A percentile compares a stretch with the other conserved stretches of the same genome.
These are phyloP conservation scores for Phoenix roebelenii DNA, from an alignment of 176 grass and related monocot genomes.

Conservation along the genomic window DNA sequence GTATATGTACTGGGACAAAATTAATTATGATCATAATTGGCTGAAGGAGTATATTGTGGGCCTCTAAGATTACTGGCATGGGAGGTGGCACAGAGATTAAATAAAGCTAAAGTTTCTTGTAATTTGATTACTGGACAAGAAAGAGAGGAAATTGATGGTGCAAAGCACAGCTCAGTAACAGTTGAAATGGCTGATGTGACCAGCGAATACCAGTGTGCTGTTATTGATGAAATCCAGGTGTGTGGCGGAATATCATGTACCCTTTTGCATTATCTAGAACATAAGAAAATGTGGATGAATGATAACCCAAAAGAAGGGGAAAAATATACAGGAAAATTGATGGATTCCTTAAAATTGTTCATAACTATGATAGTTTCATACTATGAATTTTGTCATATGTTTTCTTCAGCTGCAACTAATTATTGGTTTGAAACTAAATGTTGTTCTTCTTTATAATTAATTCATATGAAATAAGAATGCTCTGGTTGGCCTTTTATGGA, in stretches of 20 bases:
- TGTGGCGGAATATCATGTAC: conserved; percentile 1
- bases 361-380: no score
- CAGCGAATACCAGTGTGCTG: conserved; percentile 64
- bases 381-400: no score
- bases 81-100: conserved; percentile 81
- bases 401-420: no score
- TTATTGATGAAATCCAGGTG: conserved; percentile 99
- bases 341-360: no score
- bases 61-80: conserved; percentile 87
- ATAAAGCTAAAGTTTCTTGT: conserved; percentile 70
- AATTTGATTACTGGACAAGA: conserved; percentile 96
- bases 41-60: conserved; percentile 86
- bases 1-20: neutral
- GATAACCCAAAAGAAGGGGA: no score
- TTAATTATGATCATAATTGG: conserved; percentile 16
- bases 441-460: no score
- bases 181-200: conserved; percentile 89
- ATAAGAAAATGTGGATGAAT: no score
- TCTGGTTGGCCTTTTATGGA: no score
- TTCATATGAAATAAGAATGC: no score
- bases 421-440: no score
- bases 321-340: no score
- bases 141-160: conserved; percentile 69
- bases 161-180: conserved; percentile 82
- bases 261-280: no score